phyloP scores from a whole-genome alignment of 1,284 basidiomycete genomes.

The Coniophora puteana region DNA sequence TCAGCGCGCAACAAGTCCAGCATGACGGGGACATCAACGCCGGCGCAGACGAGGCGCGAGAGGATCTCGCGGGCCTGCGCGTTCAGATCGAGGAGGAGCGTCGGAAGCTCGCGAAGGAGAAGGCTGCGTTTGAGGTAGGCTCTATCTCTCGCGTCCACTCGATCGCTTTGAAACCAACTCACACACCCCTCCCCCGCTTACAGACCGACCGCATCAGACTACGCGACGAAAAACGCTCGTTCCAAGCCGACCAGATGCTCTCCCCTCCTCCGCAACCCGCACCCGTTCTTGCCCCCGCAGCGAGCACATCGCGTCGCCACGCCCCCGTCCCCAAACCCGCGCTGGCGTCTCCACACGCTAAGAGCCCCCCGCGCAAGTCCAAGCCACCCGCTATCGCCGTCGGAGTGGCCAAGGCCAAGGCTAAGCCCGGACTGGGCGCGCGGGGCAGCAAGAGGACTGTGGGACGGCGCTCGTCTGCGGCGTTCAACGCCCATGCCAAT shows the following conservation, averaged over 20 bases:
- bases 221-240: constrained; percentile 62
- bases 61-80: constrained; percentile 46
- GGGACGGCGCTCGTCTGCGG: constrained; percentile 39
- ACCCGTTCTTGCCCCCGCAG: no score
- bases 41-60: constrained; percentile 47
- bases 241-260: constrained; percentile 61
- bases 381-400: no score
- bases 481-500: constrained; percentile 21
- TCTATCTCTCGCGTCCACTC: constrained; percentile 2
- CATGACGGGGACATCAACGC: constrained; percentile 51
- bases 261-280: constrained; percentile 49
- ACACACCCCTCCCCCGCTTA: no score
- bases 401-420: constrained; percentile 21
- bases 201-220: constrained; percentile 62
- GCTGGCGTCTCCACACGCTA: no score
- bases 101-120: constrained; percentile 61
- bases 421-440: constrained; percentile 39
- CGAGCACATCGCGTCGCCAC: no score
- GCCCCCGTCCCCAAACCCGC: no score
- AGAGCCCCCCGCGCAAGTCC: no score
- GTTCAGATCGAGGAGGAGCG: constrained; percentile 67
- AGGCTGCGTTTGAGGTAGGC: constrained; percentile 62
- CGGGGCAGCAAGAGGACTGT: constrained; percentile 41
- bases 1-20: constrained; percentile 40
- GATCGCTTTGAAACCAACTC: constrained; percentile 8